Evolutionary conservation across 768 basidiomycete species (phyloP), one percentile per base, ranked within the genome.

Genomic region (Pholiota microspora): DNA sequence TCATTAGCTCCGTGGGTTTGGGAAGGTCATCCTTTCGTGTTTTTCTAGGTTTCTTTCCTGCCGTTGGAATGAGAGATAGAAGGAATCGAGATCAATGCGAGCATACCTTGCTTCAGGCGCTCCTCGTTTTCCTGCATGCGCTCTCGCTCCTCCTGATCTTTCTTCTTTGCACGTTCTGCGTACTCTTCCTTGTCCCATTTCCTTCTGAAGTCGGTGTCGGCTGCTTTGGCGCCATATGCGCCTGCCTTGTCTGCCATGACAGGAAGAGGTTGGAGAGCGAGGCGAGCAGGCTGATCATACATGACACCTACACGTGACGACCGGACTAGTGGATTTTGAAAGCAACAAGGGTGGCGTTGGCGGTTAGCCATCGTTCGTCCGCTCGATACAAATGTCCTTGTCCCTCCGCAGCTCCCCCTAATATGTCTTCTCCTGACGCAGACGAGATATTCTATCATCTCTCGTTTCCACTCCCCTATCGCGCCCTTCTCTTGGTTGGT

Each of bases 111-210:
- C 74, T 88, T 88, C 78, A 89, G 68, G 18, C 86, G 81, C 61
- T 89, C 86, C 56, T 93, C 92, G 60, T 92, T 93, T 68, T 91
- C 87, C 68, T 89, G 77, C 84, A 93, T 92, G 15, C 89, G 79
- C 59, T 92, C 87, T 56, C 82, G 77, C 65, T 92, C 89, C 58
- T 92, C 90, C 28, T 78, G 71, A 62, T 94, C 92, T 65, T 85
- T 88, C 65, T 86, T 84, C 68, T 84, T 85, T 8, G 94, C 95
- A 54, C 81, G 81, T 67, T 93, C 90, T 12, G 87, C 82, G 72
- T 88, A 92, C 67, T 91, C 92, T 67, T 94, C 87, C 73, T 94
- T 93, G 77, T 97, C 90, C 94, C 95, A 98, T 78, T 87, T 92
- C 72, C 88, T 88, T 45, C 94, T 73, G 62, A 90, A 89, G 69